Percentiles rank a stretch among this genome's conserved stretches.
These are phyloP conservation scores for Leccinum truebloodii DNA, from an alignment of 768 basidiomycete genomes.

Conservation along the genomic window DNA sequence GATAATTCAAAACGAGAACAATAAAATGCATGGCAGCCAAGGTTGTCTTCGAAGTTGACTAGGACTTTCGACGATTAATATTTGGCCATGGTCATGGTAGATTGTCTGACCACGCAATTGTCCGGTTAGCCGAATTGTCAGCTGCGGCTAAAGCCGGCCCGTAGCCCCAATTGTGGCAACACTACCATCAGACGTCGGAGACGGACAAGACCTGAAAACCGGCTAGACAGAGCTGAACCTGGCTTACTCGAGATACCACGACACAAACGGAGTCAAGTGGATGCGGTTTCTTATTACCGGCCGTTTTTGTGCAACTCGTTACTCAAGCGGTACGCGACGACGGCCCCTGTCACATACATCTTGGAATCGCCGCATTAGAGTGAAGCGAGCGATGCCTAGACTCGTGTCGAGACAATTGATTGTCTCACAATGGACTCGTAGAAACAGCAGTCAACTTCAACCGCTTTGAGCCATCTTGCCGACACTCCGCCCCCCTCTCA, in stretches of 20 bases:
- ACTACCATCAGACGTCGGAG: too few relatives aligned
- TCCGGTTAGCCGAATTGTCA: too few relatives aligned
- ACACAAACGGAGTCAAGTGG: too few relatives aligned
- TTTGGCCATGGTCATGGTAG: background rate
- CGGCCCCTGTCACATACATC: background rate
- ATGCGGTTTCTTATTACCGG: too few relatives aligned
- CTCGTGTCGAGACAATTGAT: background rate
- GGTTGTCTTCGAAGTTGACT: too few relatives aligned
- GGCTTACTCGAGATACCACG: too few relatives aligned
- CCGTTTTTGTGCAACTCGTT: background rate
- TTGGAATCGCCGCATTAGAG: background rate
- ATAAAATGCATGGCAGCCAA: background rate
- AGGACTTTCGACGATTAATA: too few relatives aligned
- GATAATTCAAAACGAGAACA: background rate
- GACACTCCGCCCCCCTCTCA: background rate
- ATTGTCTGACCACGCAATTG: background rate
- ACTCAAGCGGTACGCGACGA: background rate
- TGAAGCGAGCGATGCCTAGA: background rate
- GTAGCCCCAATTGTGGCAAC: too few relatives aligned
- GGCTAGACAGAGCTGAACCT: too few relatives aligned
- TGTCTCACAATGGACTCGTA: background rate
- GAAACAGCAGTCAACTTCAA: constrained; percentile 5
- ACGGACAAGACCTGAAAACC: too few relatives aligned
- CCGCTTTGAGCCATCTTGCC: constrained; percentile 12
- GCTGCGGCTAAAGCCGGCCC: too few relatives aligned